Base-by-base conservation (phyloP, 169 alveolate species). In the Plasmodium falciparum region DNA sequence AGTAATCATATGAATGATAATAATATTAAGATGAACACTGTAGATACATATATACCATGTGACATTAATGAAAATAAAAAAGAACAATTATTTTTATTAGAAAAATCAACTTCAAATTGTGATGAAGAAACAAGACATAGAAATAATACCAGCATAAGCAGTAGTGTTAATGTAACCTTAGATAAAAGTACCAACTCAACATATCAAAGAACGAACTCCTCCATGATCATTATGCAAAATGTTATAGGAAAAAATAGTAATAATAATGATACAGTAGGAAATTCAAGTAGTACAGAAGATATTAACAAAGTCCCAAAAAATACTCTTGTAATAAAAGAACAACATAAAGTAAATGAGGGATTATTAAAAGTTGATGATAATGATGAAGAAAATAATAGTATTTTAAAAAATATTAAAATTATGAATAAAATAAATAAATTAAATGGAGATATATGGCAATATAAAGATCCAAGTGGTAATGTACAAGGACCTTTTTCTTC, bases 401-500 rank as follows among this genome's bases (percentile, higher is more conserved):
- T 9, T 12, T 11, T 13, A 39, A 58, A 56, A 17, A 52, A 67
- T 17, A 69, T 83, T 1, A 47, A 83, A 11, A 15, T 56, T 3
- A 83, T 83, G 58, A 83, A 52, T 29, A 69, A 65, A 26, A n/a
- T 83, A 56, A 83, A 83, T 67, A 83, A 83, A 43, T 39, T 83
- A 26, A 69, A 59, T 22, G 92, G 88, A 17, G 78, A 88, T 17
- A 72, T 74, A 17, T 94, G 97, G 97, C 97, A 93, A 65, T 94
- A 94, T 78, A 93, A 86, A 92, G 97, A 94, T 56, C 94, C 94
- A 15, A 88, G 91, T 50, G 97, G 97, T 7, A 74, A 74, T 73
- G 83, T 94, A 29, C 97, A 94, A 66, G 97, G 97, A 0, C 96
- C 96, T 5, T 94, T 93, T 50, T 72, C 96, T 22, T 93, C 96